These are phyloP conservation scores for Hortiboletus campestris DNA, from an alignment of 768 basidiomycete species.

Conservation along the genomic window DNA sequence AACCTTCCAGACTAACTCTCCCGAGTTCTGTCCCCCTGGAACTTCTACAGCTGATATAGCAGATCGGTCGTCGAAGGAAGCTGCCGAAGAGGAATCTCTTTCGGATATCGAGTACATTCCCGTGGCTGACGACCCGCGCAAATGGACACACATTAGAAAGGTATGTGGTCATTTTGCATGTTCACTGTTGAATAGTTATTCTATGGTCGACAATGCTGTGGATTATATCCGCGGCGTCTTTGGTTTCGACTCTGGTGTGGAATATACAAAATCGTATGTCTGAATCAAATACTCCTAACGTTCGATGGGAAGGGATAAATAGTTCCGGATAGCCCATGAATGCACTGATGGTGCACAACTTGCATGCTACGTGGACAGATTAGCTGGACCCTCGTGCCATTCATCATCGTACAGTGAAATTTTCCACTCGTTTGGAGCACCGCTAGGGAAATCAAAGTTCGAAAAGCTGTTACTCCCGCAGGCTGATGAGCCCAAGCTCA, in stretches of 20 bases:
- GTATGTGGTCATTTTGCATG: slow-evolving; percentile 31
- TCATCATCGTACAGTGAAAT: slow-evolving; percentile 68
- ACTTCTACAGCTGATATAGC: background rate
- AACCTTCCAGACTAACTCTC: background rate
- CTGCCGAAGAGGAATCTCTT: slow-evolving; percentile 1
- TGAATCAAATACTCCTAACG: background rate
- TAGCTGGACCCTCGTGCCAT: slow-evolving; percentile 66
- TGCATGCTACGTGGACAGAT: slow-evolving; percentile 63
- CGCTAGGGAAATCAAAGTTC: slow-evolving; percentile 71
- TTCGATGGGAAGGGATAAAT: background rate
- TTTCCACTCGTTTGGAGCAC: slow-evolving; percentile 68
- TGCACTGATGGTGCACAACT: slow-evolving; percentile 52
- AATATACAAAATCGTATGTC: slow-evolving; percentile 33
- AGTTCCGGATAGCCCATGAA: slow-evolving; percentile 51
- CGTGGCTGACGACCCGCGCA: slow-evolving; percentile 60
- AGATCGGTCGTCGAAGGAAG: slow-evolving; percentile 1
- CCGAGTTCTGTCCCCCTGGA: background rate
- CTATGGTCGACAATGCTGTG: slow-evolving; percentile 18
- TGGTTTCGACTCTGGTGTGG: slow-evolving; percentile 23
- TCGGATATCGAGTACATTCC: slow-evolving; percentile 36
- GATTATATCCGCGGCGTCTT: slow-evolving; percentile 26
- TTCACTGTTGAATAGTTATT: background rate
- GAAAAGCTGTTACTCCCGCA: slow-evolving; percentile 47
- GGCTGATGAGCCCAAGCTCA: background rate
- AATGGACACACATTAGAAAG: slow-evolving; percentile 58